A percentile compares a stretch with the other conserved stretches of the same genome.
Conservation (phyloP, 768 basidiomycete species). For the Tubosaeta sp. region DNA sequence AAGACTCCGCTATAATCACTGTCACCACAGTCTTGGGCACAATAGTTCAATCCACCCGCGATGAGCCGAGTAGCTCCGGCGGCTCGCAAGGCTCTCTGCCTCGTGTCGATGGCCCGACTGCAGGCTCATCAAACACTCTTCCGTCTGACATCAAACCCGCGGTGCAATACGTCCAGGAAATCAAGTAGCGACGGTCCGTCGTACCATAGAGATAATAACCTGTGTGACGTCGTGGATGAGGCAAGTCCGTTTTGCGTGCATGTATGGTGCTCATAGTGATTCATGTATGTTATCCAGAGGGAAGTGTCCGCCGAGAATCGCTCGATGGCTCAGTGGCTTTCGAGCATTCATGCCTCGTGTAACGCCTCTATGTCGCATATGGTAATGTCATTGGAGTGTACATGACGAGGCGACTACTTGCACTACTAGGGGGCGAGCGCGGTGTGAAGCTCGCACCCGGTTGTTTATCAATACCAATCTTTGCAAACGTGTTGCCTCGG, state of each 20-base stretch:
- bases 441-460: too few relatives aligned
- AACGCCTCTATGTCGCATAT: too few relatives aligned
- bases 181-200: conserved; percentile 83
- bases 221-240: conserved; percentile 59
- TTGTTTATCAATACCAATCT: too few relatives aligned
- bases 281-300: conserved; percentile 28
- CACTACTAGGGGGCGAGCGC: too few relatives aligned
- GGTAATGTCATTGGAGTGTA: too few relatives aligned
- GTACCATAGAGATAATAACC: conserved; percentile 70
- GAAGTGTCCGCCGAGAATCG: conserved; percentile 67
- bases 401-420: too few relatives aligned
- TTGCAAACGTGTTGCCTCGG: too few relatives aligned
- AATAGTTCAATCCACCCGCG: conserved; percentile 51
- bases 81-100: conserved; percentile 35
- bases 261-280: not conserved
- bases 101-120: conserved; percentile 13
- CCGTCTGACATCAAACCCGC: conserved; percentile 59
- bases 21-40: conserved; percentile 75
- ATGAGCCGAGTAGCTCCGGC: conserved; percentile 37
- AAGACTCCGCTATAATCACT: conserved; percentile 63
- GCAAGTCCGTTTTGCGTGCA: conserved; percentile 30
- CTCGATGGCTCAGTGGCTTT: conserved; percentile 70
- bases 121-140: conserved; percentile 8
- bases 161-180: conserved; percentile 93
- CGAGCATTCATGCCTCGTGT: conserved; percentile 60